Evolutionary conservation across 1,284 basidiomycete species (phyloP).

Genomic region (Peniophora sp.): DNA sequence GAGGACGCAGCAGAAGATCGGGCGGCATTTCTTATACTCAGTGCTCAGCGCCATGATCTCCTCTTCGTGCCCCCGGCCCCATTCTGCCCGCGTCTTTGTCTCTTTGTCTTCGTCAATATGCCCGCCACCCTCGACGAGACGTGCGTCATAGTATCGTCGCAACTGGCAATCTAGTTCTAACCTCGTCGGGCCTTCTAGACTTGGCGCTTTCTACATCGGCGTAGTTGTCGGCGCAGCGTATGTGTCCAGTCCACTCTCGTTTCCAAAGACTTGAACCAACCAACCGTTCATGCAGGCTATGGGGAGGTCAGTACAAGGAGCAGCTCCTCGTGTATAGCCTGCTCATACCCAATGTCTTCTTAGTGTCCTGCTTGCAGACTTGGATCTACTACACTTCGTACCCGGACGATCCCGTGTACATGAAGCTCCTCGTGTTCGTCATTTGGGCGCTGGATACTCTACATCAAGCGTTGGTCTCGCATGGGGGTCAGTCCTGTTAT

Average conservation of each 20-base stretch:
- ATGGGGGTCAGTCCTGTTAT: conserved; percentile 30
- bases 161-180: too few species aligned
- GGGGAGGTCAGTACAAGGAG: not conserved
- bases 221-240: conserved; percentile 40
- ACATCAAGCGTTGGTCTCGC: conserved; percentile 49
- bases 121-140: too few species aligned
- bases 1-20: too few species aligned
- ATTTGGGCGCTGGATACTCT: conserved; percentile 43
- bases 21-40: too few species aligned
- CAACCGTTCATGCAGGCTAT: not conserved
- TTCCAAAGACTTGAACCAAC: not conserved
- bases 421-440: conserved; percentile 37
- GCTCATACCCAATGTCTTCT: not conserved
- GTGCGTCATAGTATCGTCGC: too few species aligned
- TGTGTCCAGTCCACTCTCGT: conserved; percentile 11
- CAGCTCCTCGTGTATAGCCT: not conserved
- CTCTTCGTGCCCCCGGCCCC: too few species aligned
- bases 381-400: conserved; percentile 49
- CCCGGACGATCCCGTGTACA: conserved; percentile 41
- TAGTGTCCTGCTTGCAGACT: conserved; percentile 45
- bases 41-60: too few species aligned
- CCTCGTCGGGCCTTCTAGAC: not conserved
- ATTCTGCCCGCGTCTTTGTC: too few species aligned
- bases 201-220: conserved; percentile 42
- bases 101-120: too few species aligned